Percentiles rank a stretch among this genome's conserved stretches.
Evolutionary conservation across 805 yeast species (phyloP).

Genomic region (Teunomyces panamensis): DNA sequence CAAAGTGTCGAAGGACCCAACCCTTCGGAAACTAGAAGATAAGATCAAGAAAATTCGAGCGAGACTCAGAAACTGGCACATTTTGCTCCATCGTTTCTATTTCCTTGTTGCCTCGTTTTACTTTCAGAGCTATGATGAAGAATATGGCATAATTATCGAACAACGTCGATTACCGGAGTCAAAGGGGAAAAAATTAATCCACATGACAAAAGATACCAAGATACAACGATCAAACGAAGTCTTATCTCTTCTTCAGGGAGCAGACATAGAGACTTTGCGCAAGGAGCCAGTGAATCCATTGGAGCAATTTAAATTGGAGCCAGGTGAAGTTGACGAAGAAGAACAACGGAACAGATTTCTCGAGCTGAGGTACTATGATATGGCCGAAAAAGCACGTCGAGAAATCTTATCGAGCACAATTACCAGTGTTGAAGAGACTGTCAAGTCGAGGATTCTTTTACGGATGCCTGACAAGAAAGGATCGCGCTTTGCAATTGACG

Average conservation of each 20-base stretch:
- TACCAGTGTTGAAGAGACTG: constrained; percentile 23
- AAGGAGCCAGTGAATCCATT: constrained; percentile 5
- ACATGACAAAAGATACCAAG: constrained; percentile 6
- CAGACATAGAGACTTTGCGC: constrained; percentile 9
- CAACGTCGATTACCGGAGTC: constrained; percentile 8
- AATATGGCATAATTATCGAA: constrained; percentile 24
- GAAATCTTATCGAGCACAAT: constrained; percentile 30
- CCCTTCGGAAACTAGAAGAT: constrained; percentile 18
- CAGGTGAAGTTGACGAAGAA: neutral
- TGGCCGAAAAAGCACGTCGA: constrained; percentile 36
- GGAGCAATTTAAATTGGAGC: constrained; percentile 4
- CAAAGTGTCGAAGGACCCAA: constrained; percentile 8
- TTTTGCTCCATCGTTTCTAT: constrained; percentile 69
- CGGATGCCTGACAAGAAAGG: constrained; percentile 15
- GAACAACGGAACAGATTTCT: constrained; percentile 16
- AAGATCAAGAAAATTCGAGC: constrained; percentile 18
- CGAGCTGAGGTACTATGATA: constrained; percentile 29
- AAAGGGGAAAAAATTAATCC: neutral
- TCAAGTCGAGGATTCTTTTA: constrained; percentile 20
- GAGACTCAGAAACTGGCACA: constrained; percentile 49
- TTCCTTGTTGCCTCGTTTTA: constrained; percentile 76
- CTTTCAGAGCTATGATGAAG: constrained; percentile 48
- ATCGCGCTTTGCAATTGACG: constrained; percentile 19
- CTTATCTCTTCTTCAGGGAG: constrained; percentile 20
- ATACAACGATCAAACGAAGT: constrained; percentile 16